Evolutionary conservation across 257 asterid species (phyloP).

Genomic region (Ophiorrhiza pumila): DNA sequence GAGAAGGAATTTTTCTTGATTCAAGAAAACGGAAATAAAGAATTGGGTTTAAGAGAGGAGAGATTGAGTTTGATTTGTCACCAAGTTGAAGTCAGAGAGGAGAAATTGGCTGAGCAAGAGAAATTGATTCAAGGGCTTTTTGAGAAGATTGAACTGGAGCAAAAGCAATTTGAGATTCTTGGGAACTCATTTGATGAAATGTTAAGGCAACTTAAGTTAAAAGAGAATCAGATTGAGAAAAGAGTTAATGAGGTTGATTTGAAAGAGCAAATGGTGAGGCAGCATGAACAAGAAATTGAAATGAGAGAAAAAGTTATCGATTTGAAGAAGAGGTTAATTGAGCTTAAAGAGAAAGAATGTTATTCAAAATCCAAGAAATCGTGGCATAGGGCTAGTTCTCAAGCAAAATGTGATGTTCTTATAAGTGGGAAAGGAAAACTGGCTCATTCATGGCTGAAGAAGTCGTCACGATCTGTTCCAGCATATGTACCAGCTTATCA

Average conservation of each 20-base stretch:
- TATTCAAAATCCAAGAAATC: not conserved
- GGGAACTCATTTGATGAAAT: conserved; percentile 24
- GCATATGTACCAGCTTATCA: not conserved
- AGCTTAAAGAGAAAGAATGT: not conserved
- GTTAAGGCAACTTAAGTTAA: conserved; percentile 26
- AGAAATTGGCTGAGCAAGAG: conserved; percentile 21
- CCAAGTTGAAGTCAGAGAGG: conserved; percentile 14
- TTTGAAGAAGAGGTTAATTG: conserved; percentile 28
- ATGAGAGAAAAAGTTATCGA: conserved; percentile 33
- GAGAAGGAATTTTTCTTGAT: conserved; percentile 17
- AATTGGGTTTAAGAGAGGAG: conserved; percentile 4
- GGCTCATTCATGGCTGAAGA: not conserved
- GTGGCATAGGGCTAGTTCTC: not conserved
- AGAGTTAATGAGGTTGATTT: conserved; percentile 27
- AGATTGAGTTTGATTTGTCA: not conserved
- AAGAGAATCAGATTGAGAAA: conserved; percentile 18
- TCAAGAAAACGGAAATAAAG: not conserved
- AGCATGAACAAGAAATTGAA: conserved; percentile 25
- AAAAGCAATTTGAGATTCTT: conserved; percentile 9
- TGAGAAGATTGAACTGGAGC: conserved; percentile 4
- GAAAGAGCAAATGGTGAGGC: conserved; percentile 30
- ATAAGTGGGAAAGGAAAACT: not conserved
- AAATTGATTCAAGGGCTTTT: conserved; percentile 11
- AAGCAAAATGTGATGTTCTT: not conserved
- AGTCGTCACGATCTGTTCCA: not conserved